Base-by-base conservation (phyloP, 2,329 filamentous ascomycete species). In the Trichoderma atrobrunneum region DNA sequence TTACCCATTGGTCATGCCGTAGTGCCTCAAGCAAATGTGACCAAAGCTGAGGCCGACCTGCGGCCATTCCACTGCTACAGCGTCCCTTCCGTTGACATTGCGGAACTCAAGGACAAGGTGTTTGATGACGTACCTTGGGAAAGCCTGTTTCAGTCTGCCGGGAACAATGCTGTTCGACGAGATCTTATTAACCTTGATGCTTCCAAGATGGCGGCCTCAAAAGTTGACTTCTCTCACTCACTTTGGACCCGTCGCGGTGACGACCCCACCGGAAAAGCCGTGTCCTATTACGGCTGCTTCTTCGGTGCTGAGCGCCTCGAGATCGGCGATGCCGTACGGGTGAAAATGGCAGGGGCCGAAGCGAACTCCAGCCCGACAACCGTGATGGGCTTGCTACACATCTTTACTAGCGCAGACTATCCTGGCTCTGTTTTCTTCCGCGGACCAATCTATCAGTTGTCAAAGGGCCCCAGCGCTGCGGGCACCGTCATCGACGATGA, bases 51-150 rank as follows among this genome's bases (percentile, higher is more conserved):
- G 60, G 76, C 74, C 5, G 84, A 86, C 21, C 81, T 87, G 75
- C 82, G 86, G 3, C 86, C 86, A 1, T 87, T 87, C 74, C 80
- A 86, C 51, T 85, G 86, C 12, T 87, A 86, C 72, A 86, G 84
- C 12, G 85, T 87, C 1, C 86, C 86, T 0, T 78, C 79, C 2
- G 81, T 86, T 10, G 77, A 77, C 12, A 76, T 84, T 11, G 75
- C 80, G 1, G 81, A 83, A 5, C 75, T 86, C 7, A 80, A 80
- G 70, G 80, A 81, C 21, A 81, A 81, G 61, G 73, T 78, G 1
- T 84, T 85, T 74, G 81, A 84, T 14, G 78, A 83, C 4, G 77
- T 86, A 14, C 77, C 81, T 11, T 87, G 86, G 86, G 79, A 82
- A 7, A 74, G 74, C 3, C 74, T 83, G 54, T 79, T 85, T 59